Conservation (phyloP, 345 rosid genomes). For the Aquilaria sinensis region DNA sequence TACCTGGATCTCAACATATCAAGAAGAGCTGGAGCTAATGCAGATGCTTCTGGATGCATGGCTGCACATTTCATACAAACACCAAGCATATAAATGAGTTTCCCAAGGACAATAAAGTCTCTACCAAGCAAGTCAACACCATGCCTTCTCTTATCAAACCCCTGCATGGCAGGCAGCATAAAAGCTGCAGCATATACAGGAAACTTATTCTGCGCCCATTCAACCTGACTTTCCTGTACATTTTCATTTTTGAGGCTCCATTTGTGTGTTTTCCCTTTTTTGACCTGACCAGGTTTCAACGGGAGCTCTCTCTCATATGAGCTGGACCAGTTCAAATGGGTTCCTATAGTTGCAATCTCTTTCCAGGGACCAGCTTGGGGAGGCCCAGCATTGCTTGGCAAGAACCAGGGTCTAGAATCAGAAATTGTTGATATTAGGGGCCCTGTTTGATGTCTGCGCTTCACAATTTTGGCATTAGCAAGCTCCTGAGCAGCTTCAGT, state of each 20-base stretch:
- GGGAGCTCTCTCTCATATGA: constrained; percentile 90
- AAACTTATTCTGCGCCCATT: constrained; percentile 68
- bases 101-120: constrained; percentile 91
- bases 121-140: constrained; percentile 97
- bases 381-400: constrained; percentile 71
- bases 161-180: constrained; percentile 99
- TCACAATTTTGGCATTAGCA: constrained; percentile 51
- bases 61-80: constrained; percentile 81
- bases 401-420: constrained; percentile 86
- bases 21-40: constrained; percentile 67
- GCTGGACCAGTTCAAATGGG: constrained; percentile 61
- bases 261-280: constrained; percentile 74
- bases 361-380: constrained; percentile 68
- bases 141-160: constrained; percentile 82
- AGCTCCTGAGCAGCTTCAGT: constrained; percentile 92
- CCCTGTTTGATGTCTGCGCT: constrained; percentile 41
- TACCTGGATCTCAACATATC: constrained; percentile 90
- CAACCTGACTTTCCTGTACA: constrained; percentile 35
- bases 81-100: constrained; percentile 91
- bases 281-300: constrained; percentile 42
- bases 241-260: constrained; percentile 63
- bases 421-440: constrained; percentile 62
- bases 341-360: constrained; percentile 60
- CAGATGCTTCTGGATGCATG: constrained; percentile 95
- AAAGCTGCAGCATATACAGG: constrained; percentile 87